A percentile compares a stretch with the other conserved stretches of the same genome.
Evolutionary conservation across 2,329 filamentous ascomycete species (phyloP).

Genomic region (Ciborinia camelliae): DNA sequence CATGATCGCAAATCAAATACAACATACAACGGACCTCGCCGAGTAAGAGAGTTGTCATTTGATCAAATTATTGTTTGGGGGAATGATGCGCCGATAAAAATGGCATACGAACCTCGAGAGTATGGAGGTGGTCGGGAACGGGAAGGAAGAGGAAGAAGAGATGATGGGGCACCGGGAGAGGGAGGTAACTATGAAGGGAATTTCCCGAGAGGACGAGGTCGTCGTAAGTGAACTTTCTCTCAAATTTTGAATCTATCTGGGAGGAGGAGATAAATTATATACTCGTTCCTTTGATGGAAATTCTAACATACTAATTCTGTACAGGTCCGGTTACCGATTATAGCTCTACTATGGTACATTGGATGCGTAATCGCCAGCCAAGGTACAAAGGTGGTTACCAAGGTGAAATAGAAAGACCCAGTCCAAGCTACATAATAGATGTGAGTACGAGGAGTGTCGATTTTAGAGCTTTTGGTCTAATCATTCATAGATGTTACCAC

Average conservation of each 20-base stretch:
- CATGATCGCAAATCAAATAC: conserved; percentile 3
- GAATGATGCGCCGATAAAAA: conserved; percentile 29
- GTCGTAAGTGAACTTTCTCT: conserved; percentile 32
- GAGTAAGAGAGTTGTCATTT: conserved; percentile 15
- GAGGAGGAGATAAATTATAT: neutral
- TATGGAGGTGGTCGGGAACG: conserved; percentile 31
- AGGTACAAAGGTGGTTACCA: conserved; percentile 68
- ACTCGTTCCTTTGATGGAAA: neutral
- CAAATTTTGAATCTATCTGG: neutral
- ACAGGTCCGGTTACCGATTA: conserved; percentile 89
- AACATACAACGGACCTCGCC: neutral
- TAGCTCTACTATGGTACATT: conserved; percentile 83
- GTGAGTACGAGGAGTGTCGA: conserved; percentile 51
- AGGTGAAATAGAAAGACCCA: conserved; percentile 80
- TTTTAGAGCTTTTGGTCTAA: conserved; percentile 19
- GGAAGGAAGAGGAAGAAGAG: conserved; percentile 11
- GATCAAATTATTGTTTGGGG: neutral
- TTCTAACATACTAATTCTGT: neutral
- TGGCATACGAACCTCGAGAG: conserved; percentile 39
- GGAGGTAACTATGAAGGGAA: conserved; percentile 20
- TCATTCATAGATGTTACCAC: conserved; percentile 71
- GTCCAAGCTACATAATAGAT: conserved; percentile 85
- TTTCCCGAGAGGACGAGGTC: conserved; percentile 31
- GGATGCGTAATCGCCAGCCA: conserved; percentile 79
- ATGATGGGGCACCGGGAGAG: conserved; percentile 10